phyloP scores from a whole-genome alignment of 345 rosid genomes.

The Bruguiera gymnorhiza region DNA sequence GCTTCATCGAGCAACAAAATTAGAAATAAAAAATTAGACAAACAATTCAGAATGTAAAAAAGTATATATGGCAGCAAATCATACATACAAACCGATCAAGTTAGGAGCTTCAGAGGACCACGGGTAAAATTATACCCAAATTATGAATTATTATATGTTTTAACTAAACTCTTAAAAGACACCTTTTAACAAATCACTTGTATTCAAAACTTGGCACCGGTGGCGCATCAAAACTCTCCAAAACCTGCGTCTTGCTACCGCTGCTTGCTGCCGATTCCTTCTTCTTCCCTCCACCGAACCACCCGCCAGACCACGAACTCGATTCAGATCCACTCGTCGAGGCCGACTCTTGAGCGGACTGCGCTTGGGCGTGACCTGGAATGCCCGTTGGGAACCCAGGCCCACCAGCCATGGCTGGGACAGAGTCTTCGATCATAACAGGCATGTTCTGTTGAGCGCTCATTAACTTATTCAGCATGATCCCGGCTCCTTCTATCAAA shows the following conservation, averaged over 20 bases:
- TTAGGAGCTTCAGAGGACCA: slow-evolving; percentile 4
- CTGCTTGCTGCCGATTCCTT: slow-evolving; percentile 30
- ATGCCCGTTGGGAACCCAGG: slow-evolving; percentile 33
- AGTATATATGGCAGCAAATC: neutral
- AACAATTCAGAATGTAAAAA: no score
- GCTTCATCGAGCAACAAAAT: no score
- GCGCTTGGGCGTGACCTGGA: slow-evolving; percentile 31
- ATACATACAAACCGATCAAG: neutral
- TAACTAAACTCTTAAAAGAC: neutral
- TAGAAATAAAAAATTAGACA: no score
- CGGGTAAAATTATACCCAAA: neutral
- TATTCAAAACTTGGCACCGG: slow-evolving; percentile 64
- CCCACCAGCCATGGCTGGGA: slow-evolving; percentile 29
- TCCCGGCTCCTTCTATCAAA: slow-evolving; percentile 63
- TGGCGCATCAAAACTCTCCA: slow-evolving; percentile 85
- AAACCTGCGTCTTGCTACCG: slow-evolving; percentile 53
- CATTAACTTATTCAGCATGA: slow-evolving; percentile 50
- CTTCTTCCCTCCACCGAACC: slow-evolving; percentile 51
- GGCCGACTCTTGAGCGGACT: slow-evolving; percentile 21
- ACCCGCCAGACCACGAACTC: slow-evolving; percentile 57
- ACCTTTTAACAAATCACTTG: slow-evolving; percentile 37
- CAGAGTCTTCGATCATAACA: slow-evolving; percentile 42
- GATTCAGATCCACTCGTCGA: slow-evolving; percentile 30
- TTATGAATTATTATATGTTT: slow-evolving; percentile 1
- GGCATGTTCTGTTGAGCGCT: slow-evolving; percentile 40